Evolutionary conservation across 805 yeast species (phyloP), one percentile per base, ranked within the genome.

Genomic region (Blastobotrys parvus): DNA sequence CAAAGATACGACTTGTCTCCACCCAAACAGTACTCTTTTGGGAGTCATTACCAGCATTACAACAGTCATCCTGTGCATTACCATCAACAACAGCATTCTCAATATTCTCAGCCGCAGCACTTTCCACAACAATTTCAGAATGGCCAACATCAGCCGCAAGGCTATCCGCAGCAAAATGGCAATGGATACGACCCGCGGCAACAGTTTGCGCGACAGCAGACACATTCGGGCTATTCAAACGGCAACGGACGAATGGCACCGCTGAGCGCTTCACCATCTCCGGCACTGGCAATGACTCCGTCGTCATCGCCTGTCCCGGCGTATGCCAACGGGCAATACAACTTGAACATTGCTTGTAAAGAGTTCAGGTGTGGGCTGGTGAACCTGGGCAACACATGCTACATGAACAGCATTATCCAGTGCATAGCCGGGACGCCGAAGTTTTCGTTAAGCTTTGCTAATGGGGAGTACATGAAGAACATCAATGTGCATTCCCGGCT

Each of bases 331-430:
- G 35, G 30, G 32, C 37, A 30, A 37, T 15, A 32, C 16, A 16
- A 15, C 17, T 5, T 18, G 11, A 5, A 22, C 21, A 27, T 23
- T 18, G 40, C 33, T 32, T n/a, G n/a, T n/a, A 40, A 61, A 21
- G 63, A 67, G 44, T 71, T 78, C 41, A 67, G 77, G 16, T 78
- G 88, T 0, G 97, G 97, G 0, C 67, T 89, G 4, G 68, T 71
- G 11, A 89, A 89, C 58, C 66, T 89, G 48, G 95, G 96, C 2
- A 90, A 90, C 55, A 83, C 95, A 0, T 89, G 97, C 60, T 89
- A 89, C 61, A 82, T 89, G 88, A 89, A 89, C 62, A 82, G 95
- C 51, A 71, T 83, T 2, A 61, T 89, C n/a, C 97, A 89, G 63
- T 86, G 96, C 60, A 59, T 39, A 29, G 70, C 80, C 3, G 89